These are phyloP conservation scores for Colletotrichum magnum DNA, from an alignment of 2,329 filamentous ascomycete species.

Conservation along the genomic window DNA sequence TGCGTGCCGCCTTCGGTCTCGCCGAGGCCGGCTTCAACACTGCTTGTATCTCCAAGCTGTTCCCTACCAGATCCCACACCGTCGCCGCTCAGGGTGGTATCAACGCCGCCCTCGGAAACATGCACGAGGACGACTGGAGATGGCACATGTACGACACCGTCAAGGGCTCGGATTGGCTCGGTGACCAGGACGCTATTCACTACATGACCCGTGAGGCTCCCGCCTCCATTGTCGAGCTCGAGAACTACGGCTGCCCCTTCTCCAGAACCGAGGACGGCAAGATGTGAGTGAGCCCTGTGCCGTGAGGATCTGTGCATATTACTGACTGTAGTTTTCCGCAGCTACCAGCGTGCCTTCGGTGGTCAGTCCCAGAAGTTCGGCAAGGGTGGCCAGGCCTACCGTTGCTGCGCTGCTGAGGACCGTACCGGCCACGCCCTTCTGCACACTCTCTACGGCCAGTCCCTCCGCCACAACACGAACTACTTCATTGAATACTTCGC, in stretches of 20 bases:
- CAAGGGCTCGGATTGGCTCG: constrained; percentile 97
- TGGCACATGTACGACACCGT: constrained; percentile 99
- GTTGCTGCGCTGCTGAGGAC: constrained; percentile 96
- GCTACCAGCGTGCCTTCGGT: constrained; percentile 98
- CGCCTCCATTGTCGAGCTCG: constrained; percentile 91
- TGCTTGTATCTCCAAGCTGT: constrained; percentile 88
- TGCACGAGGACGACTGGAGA: constrained; percentile 98
- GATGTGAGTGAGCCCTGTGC: constrained; percentile 73
- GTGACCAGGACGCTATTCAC: constrained; percentile 97
- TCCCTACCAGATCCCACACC: constrained; percentile 88
- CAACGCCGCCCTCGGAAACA: constrained; percentile 91
- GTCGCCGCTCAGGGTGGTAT: constrained; percentile 88
- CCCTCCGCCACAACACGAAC: constrained; percentile 96
- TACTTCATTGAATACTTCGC: constrained; percentile 99
- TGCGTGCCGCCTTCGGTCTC: constrained; percentile 87
- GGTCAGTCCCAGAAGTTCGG: constrained; percentile 96
- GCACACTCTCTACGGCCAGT: constrained; percentile 98
- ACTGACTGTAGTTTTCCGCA: constrained; percentile 52
- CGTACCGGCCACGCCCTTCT: constrained; percentile 97
- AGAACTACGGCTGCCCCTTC: constrained; percentile 98
- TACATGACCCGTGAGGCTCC: constrained; percentile 98
- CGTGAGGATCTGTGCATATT: background rate
- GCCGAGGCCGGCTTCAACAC: constrained; percentile 93
- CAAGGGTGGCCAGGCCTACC: constrained; percentile 98
- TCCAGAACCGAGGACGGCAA: constrained; percentile 95